Base-by-base conservation (phyloP, 2,329 filamentous ascomycete genomes). In the Colletotrichum sp. region DNA sequence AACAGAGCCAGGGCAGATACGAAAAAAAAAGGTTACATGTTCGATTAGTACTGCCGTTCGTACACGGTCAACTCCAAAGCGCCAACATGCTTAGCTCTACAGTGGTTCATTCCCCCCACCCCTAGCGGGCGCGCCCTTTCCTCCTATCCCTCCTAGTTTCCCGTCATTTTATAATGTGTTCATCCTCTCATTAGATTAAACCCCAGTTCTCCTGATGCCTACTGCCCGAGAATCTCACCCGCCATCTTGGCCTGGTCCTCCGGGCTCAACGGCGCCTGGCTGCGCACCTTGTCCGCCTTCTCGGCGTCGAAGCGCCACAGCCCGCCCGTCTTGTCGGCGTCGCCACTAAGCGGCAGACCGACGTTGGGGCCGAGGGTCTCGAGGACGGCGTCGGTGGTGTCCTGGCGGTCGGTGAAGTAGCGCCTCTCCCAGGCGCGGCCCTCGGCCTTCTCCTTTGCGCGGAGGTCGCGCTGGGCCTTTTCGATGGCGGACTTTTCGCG, bases 401-500 rank as follows among this genome's bases (percentile, higher is more conserved):
- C 85, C 74, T 87, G 80, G 79, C 89, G 79, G 79, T 83, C 79
- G 72, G 87, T 90, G 85, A 98, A 99, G 86, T 97, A 98, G 69
- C 93, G 90, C 59, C 95, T 90, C 80, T 95, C 90, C 96, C 97
- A 99, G 54, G 90, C 87, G 57, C 89, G 89, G 24, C 92, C 92
- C 78, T 95, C 94, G n/a, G 90, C 88, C 79, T 91, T 91, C 82
- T 98, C 96, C 79, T 91, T 87, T 81, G 90, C 90, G 76, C 96
- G 91, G 85, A 87, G 80, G 91, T 88, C 83, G 90, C 94, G 92
- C 87, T 98, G 96, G 43, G 93, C 92, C 78, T 95, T 94, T 84
- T 98, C 97, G 76, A 98, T 98, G 83, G 95, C 94, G 71, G 90
- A 90, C 87, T 98, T 98, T 82, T 98, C 94, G 16, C 85, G 81